Evolutionary conservation across 2,329 filamentous ascomycete species (phyloP).

Genomic region (Ciborinia camelliae): DNA sequence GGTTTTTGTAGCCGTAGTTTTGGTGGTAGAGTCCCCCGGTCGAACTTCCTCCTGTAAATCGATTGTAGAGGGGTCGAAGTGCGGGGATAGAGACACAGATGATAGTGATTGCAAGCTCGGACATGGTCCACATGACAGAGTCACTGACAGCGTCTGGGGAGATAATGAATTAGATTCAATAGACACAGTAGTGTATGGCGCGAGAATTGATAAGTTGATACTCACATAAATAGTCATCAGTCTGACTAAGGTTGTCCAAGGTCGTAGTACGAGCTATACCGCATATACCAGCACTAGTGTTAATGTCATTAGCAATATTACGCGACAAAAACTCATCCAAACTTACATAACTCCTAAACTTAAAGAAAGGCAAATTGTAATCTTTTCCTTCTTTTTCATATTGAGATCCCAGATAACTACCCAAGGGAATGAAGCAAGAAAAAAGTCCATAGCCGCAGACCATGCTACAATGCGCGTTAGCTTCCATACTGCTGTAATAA

Average conservation of each 20-base stretch:
- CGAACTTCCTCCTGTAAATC: background rate
- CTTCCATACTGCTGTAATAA: background rate
- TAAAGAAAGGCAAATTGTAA: conserved; percentile 5
- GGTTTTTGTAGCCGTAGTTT: background rate
- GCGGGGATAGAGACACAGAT: conserved; percentile 14
- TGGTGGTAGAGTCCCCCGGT: conserved; percentile 4
- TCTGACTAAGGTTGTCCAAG: background rate
- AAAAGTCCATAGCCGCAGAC: conserved; percentile 11
- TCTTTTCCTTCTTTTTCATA: conserved; percentile 15
- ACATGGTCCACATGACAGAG: conserved; percentile 16
- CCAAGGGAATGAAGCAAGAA: conserved; percentile 9
- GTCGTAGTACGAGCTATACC: conserved; percentile 3
- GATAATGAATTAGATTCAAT: background rate
- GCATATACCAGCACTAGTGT: background rate
- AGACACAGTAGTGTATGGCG: background rate
- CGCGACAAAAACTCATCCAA: no score
- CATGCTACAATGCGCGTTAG: background rate
- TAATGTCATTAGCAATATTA: background rate
- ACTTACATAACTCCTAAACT: conserved; percentile 12
- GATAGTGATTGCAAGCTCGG: conserved; percentile 2
- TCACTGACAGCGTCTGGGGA: conserved; percentile 10
- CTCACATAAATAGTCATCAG: conserved; percentile 12
- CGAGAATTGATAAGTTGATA: background rate
- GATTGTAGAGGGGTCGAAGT: conserved; percentile 13
- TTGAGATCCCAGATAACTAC: conserved; percentile 2